phyloP scores from a whole-genome alignment of 1,139 yeast species.

The Ogataea hybrid region DNA sequence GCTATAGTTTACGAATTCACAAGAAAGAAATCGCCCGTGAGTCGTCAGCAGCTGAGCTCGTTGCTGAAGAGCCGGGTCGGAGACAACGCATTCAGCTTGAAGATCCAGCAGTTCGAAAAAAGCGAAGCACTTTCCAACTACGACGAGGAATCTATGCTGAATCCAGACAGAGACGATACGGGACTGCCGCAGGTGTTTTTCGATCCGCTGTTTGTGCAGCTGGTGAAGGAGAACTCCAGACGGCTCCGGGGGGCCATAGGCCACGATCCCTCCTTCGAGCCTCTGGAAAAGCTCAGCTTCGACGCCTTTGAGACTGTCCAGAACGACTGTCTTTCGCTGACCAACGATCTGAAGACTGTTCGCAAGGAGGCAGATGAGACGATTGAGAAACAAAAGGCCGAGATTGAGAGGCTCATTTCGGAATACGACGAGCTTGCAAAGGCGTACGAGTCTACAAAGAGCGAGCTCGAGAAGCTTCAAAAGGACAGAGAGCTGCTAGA shows the following conservation, averaged over 20 bases:
- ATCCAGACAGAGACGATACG: slow-evolving; percentile 63
- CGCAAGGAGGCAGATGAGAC: slow-evolving; percentile 33
- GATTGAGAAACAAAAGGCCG: slow-evolving; percentile 20
- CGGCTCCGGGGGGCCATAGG: slow-evolving; percentile 71
- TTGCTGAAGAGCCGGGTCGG: slow-evolving; percentile 73
- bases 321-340: slow-evolving; percentile 35
- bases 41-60: slow-evolving; percentile 62
- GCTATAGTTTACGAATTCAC: slow-evolving; percentile 86
- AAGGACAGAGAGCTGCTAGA: slow-evolving; percentile 17
- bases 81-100: slow-evolving; percentile 71
- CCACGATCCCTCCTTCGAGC: slow-evolving; percentile 72
- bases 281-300: slow-evolving; percentile 62
- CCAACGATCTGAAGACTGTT: slow-evolving; percentile 34
- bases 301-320: slow-evolving; percentile 70
- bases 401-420: slow-evolving; percentile 27
- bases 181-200: slow-evolving; percentile 87
- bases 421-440: slow-evolving; percentile 25
- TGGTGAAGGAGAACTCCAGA: slow-evolving; percentile 67
- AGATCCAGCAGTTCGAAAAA: slow-evolving; percentile 71
- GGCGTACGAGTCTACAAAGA: slow-evolving; percentile 18
- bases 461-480: slow-evolving; percentile 19
- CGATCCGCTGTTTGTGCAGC: slow-evolving; percentile 57
- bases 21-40: slow-evolving; percentile 63
- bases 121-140: slow-evolving; percentile 54
- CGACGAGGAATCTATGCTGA: slow-evolving; percentile 45